Base-by-base conservation (phyloP, 352 stramenopile species). In the Peronospora tabacina region DNA sequence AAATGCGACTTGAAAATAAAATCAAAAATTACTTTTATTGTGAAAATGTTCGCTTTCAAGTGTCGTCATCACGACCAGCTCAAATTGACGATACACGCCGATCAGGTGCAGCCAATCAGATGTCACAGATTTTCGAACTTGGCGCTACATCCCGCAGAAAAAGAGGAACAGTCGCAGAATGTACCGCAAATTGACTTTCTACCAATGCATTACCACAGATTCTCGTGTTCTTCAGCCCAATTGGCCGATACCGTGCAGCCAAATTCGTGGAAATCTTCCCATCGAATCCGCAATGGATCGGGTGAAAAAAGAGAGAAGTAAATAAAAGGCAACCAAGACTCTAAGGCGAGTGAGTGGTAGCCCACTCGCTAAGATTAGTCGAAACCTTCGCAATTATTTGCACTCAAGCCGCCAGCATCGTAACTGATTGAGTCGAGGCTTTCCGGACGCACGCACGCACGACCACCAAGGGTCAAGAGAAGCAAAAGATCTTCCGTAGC, bases 321-420 rank as follows among this genome's bases (percentile, higher is more conserved):
- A 30, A 15, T 32, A 44, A 49, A 57, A 54, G 49, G 41, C 57
- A 54, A 47, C 42, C 47, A 48, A 24, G 22, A 3, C 8, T 30
- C 43, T 20, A 26, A 22, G 13, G 32, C 39, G 15, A 43, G 32
- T 38, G 42, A 51, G 43, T 56, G 55, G 43, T 45, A 42, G 33
- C 32, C 49, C 58, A 56, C 39, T 64, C 44, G 50, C 49, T 58
- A 68, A 66, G 50, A 64, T 69, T 64, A 55, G 41, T 46, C 33
- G 51, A 63, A 60, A 49, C 58, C 35, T 48, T 52, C 39, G 22
- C 49, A 28, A 32, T 52, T 52, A 46, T 40, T 49, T 20, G 40
- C 46, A 44, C 22, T 30, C 32, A 56, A 55, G 38, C 37, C 37
- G 30, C 32, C 44, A 52, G 19, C 7, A 12, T 28, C 32, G 5